Conservation (phyloP, 495 filamentous ascomycete species). For the Friedmanniomyces simplex region DNA sequence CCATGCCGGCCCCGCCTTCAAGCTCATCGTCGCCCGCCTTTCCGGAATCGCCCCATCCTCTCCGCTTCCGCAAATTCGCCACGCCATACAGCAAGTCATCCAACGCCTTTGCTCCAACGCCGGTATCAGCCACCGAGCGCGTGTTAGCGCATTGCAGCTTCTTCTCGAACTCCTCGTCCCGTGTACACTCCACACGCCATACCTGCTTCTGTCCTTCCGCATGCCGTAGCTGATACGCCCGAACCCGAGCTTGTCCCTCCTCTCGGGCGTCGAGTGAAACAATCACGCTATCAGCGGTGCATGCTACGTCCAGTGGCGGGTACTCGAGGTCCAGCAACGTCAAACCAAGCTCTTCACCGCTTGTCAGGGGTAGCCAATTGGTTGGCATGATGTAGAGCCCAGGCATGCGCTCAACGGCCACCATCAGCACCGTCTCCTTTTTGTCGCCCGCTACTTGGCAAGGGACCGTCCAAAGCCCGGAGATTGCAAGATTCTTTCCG, state of each 20-base stretch:
- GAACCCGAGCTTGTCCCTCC: background rate
- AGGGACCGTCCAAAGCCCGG: constrained; percentile 13
- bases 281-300: background rate
- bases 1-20: background rate
- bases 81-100: constrained; percentile 57
- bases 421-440: background rate
- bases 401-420: background rate
- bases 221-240: background rate
- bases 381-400: background rate
- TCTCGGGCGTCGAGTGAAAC: constrained; percentile 10
- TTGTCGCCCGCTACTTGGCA: background rate
- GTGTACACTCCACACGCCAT: background rate
- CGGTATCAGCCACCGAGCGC: background rate
- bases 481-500: background rate
- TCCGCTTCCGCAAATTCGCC: constrained; percentile 63
- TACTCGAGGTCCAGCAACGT: background rate
- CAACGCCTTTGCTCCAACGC: constrained; percentile 32
- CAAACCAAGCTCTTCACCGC: background rate
- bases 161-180: background rate
- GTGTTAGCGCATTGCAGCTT: background rate
- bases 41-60: constrained; percentile 4
- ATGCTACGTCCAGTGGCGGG: constrained; percentile 4
- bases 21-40: background rate
- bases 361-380: background rate
- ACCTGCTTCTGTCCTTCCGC: background rate